Conservation (phyloP, 2,329 filamentous ascomycete species). For the Bipolaris sorokiniana region DNA sequence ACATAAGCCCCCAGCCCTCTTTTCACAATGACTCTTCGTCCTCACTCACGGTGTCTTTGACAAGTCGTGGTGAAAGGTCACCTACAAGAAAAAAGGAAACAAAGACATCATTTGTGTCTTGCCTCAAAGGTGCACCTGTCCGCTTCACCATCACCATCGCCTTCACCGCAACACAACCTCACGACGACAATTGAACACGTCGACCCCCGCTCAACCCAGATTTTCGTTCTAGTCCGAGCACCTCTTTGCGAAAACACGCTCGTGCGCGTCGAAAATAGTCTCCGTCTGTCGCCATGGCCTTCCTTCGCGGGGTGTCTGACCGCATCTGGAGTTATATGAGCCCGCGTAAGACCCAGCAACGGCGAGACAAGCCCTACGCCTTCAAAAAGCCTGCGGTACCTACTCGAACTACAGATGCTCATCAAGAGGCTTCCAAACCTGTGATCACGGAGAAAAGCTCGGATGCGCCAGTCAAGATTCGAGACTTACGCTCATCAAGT, state of each 20-base stretch:
- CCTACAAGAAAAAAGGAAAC: slow-evolving; percentile 12
- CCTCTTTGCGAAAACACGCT: neutral
- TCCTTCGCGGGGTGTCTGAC: slow-evolving; percentile 43
- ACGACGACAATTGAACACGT: slow-evolving; percentile 1
- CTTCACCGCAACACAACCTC: slow-evolving; percentile 21
- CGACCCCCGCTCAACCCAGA: neutral
- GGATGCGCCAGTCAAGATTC: slow-evolving; percentile 30
- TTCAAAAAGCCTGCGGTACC: slow-evolving; percentile 46
- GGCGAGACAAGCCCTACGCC: slow-evolving; percentile 47
- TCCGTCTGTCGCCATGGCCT: slow-evolving; percentile 33
- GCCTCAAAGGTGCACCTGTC: slow-evolving; percentile 12
- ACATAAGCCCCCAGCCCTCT: slow-evolving; percentile 11
- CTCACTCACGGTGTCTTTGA: slow-evolving; percentile 21
- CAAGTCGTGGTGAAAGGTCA: slow-evolving; percentile 9
- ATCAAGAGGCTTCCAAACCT: neutral
- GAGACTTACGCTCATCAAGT: slow-evolving; percentile 34
- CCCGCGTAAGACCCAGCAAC: slow-evolving; percentile 49
- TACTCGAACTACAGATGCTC: slow-evolving; percentile 10
- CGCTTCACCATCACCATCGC: slow-evolving; percentile 20
- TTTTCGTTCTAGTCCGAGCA: neutral
- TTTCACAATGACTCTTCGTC: slow-evolving; percentile 30
- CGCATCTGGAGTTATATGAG: slow-evolving; percentile 53
- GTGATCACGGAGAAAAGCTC: slow-evolving; percentile 43
- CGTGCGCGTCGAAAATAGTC: neutral
- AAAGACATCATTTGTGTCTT: slow-evolving; percentile 17